Evolutionary conservation across 2,329 filamentous ascomycete genomes (phyloP), one percentile per base, ranked within the genome.

Genomic region (Colletotrichum limetticola): DNA sequence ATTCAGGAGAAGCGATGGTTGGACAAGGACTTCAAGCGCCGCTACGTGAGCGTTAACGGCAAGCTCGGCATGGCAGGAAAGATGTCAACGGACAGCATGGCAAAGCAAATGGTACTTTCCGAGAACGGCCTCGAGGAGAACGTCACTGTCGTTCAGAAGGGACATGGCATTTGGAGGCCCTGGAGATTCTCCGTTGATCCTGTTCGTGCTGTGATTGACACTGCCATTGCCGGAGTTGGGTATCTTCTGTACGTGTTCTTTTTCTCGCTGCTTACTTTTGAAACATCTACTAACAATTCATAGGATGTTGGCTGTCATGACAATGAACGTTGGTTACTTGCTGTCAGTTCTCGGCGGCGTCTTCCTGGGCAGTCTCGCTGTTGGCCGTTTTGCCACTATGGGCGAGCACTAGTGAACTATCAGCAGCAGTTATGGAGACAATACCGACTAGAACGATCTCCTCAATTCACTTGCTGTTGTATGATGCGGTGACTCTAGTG

Each of bases 261-360:
- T 8, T 60, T 2, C 11, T 8, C 7, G 14, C 14, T 19, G 5
- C 32, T 12, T 35, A 5, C 11, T 12, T 35, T 35, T 12, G 32
- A n/a, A 16, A 65, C 11, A 55, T 16, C 30, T 32, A 14, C 53
- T 55, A 53, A 30, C 32, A 26, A 14, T 16, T 7, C 0, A 8
- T 22, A 98, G 95, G 72, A 98, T 98, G 95, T 85, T 98, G 84
- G 94, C 93, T 16, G 93, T 97, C 79, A 98, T 97, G 94, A 95
- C 94, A 1, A 91, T 94, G 85, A 97, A 97, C 77, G 89, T 96
- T 19, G 94, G 94, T 14, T 97, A 97, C 80, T 96, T 96, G 81
- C 83, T 95, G 67, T 95, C 93, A 0, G 88, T 95, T n/a, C 87
- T 97, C 7, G 91, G 87, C 1, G 94, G 94, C 46, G 89, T 93